phyloP scores from a whole-genome alignment of 2,329 filamentous ascomycete species.

The Knufia petricola region DNA sequence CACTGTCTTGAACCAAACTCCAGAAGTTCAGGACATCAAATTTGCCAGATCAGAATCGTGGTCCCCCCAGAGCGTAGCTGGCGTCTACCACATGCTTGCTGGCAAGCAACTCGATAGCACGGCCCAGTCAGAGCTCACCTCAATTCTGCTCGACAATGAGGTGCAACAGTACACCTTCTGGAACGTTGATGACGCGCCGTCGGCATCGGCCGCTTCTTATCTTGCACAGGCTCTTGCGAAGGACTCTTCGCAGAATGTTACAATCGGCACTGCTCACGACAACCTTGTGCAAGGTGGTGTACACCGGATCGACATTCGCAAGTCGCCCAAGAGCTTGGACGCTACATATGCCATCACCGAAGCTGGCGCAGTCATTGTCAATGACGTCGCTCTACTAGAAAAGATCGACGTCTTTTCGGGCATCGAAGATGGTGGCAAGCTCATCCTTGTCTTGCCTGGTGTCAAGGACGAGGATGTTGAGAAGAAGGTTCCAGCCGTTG shows the following conservation, averaged over 20 bases:
- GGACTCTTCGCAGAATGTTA: constrained; percentile 53
- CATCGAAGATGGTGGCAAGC: constrained; percentile 58
- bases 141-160: constrained; percentile 36
- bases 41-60: constrained; percentile 66
- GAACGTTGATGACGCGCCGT: constrained; percentile 69
- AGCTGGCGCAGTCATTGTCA: constrained; percentile 70
- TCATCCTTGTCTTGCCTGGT: constrained; percentile 66
- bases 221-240: constrained; percentile 51
- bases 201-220: constrained; percentile 54
- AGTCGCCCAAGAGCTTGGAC: constrained; percentile 72
- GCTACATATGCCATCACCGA: constrained; percentile 71
- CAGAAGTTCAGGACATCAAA: constrained; percentile 71
- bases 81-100: constrained; percentile 37
- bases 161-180: constrained; percentile 87
- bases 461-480: constrained; percentile 84
- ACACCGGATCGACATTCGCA: constrained; percentile 74
- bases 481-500: constrained; percentile 63
- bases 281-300: constrained; percentile 64
- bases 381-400: constrained; percentile 68
- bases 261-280: constrained; percentile 50
- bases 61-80: constrained; percentile 42
- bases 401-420: constrained; percentile 64
- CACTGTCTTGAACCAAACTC: constrained; percentile 52
- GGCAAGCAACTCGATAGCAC: constrained; percentile 37
- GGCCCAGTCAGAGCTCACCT: constrained; percentile 30